Conservation (phyloP, 1,284 basidiomycete species). For the Hymenochaete sp. region DNA sequence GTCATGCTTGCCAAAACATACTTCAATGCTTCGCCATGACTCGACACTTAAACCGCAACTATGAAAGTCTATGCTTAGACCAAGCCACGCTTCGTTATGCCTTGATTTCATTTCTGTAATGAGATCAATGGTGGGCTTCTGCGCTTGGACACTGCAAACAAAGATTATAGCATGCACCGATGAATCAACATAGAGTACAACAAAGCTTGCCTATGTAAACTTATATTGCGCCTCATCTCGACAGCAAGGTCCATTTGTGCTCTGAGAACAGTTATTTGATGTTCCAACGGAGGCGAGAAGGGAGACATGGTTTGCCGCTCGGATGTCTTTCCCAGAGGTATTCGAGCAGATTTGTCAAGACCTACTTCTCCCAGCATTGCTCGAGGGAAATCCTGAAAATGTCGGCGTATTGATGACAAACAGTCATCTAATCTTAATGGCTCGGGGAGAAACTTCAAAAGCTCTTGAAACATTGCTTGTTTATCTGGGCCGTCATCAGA, state of each 20-base stretch:
- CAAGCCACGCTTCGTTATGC: conserved; percentile 44
- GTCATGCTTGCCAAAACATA: conserved; percentile 24
- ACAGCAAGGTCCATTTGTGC: conserved; percentile 72
- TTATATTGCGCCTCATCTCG: conserved; percentile 59
- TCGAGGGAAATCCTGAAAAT: conserved; percentile 48
- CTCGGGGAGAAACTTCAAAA: conserved; percentile 53
- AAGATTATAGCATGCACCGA: neutral
- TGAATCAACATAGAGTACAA: neutral
- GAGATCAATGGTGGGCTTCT: conserved; percentile 53
- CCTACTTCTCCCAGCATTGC: conserved; percentile 83
- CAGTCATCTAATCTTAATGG: conserved; percentile 48
- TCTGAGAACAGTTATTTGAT: conserved; percentile 66
- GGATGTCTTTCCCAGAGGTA: conserved; percentile 42
- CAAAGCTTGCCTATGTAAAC: conserved; percentile 40
- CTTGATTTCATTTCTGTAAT: conserved; percentile 44
- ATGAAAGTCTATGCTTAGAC: conserved; percentile 68
- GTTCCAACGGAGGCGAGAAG: conserved; percentile 62
- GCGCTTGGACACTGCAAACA: conserved; percentile 54
- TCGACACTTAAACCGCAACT: conserved; percentile 69
- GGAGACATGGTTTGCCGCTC: conserved; percentile 46
- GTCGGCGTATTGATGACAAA: conserved; percentile 43
- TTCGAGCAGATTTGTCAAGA: conserved; percentile 62
- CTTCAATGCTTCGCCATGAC: conserved; percentile 59
- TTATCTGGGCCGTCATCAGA: conserved; percentile 17
- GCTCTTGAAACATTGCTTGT: conserved; percentile 29